phyloP scores from a whole-genome alignment of 352 stramenopile genomes.

The Globisporangium lucens region DNA sequence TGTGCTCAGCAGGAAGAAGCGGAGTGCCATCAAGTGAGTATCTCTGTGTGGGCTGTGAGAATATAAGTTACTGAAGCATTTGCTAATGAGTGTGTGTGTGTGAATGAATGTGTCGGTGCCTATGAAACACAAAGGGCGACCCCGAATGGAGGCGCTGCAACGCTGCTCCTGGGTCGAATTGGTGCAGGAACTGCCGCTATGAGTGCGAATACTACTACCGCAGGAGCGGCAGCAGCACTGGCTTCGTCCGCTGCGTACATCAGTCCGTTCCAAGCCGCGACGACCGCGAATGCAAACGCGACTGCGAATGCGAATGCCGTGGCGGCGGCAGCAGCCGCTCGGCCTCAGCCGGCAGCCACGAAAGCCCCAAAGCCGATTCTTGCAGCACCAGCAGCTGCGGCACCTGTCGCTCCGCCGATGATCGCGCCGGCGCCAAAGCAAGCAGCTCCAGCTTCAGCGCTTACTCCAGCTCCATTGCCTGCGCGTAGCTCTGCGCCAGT shows the following conservation, averaged over 20 bases:
- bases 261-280: conserved; percentile 4
- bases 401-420: conserved; percentile 20
- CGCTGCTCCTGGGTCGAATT: conserved; percentile 11
- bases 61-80: no score
- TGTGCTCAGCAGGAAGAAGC: conserved; percentile 75
- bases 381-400: conserved; percentile 16
- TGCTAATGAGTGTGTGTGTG: not conserved
- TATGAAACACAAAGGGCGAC: conserved; percentile 3
- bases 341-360: conserved; percentile 5
- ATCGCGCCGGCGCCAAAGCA: conserved; percentile 16
- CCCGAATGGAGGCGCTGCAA: conserved; percentile 11
- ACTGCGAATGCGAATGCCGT: not conserved
- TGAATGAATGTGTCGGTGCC: not conserved
- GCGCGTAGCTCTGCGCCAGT: not conserved
- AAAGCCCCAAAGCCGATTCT: conserved; percentile 31
- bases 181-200: not conserved
- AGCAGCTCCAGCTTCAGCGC: conserved; percentile 10
- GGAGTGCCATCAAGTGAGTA: conserved; percentile 21
- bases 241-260: conserved; percentile 7
- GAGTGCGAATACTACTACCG: not conserved
- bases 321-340: not conserved
- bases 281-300: conserved; percentile 2
- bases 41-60: not conserved
- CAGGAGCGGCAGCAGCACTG: not conserved
- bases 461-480: not conserved